Evolutionary conservation across 192 early-diverging fungal genomes (phyloP).

Genomic region (Coemansia sp.): DNA sequence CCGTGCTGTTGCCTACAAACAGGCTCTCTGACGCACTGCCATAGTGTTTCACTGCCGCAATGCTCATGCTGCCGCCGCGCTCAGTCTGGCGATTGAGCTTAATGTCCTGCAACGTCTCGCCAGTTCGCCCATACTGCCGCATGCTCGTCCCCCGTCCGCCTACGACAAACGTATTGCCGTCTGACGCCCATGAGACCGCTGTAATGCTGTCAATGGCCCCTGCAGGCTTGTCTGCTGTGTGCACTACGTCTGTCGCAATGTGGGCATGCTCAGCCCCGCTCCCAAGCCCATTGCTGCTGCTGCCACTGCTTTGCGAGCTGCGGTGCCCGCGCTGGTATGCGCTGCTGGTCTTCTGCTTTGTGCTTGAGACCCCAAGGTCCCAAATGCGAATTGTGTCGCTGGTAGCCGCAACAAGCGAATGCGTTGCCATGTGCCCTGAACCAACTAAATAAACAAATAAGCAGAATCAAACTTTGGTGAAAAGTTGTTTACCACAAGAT

Average conservation of each 20-base stretch:
- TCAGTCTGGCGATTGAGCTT: constrained; percentile 8
- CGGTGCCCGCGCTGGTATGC: constrained; percentile 2
- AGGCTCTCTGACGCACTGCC: constrained; percentile 25
- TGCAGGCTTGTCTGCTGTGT: constrained; percentile 2
- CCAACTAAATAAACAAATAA: not conserved
- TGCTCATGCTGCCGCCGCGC: constrained; percentile 4
- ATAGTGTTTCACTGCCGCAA: constrained; percentile 36
- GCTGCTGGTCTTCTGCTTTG: not conserved
- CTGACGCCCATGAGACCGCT: constrained; percentile 35
- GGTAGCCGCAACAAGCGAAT: constrained; percentile 38
- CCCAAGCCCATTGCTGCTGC: constrained; percentile 3
- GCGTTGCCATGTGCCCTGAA: constrained; percentile 2
- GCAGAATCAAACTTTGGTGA: not conserved
- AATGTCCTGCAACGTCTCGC: constrained; percentile 33
- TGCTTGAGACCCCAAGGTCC: constrained; percentile 20
- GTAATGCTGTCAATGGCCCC: constrained; percentile 13
- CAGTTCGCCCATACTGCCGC: constrained; percentile 28
- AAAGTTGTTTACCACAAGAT: not conserved
- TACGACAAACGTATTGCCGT: constrained; percentile 34
- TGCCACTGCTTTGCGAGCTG: not conserved
- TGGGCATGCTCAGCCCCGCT: not conserved
- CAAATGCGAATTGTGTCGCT: constrained; percentile 45
- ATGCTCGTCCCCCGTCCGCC: constrained; percentile 27
- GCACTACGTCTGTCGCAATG: not conserved
- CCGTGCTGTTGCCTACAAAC: constrained; percentile 45